Percentiles rank a stretch among this genome's conserved stretches.
phyloP scores from a whole-genome alignment of 129 eudicot genomes.

The Chrysanthemum makinoi region DNA sequence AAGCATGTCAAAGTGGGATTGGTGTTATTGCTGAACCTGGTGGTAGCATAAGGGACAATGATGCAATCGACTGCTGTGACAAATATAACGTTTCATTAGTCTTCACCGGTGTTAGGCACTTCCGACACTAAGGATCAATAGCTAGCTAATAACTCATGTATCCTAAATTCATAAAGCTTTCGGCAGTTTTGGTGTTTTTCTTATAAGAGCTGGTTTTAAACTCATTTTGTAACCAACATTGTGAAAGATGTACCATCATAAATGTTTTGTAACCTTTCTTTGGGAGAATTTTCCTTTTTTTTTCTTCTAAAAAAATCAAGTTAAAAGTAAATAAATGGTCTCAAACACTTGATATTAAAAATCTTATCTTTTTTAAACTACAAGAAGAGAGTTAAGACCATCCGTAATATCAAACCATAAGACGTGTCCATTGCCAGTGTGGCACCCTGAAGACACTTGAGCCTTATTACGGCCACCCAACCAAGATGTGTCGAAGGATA shows the following conservation, averaged over 20 bases:
- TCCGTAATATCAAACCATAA: no score
- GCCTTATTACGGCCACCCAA: no score
- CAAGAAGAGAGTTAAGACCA: no score
- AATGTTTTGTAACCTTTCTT: neutral
- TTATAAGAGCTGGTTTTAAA: neutral
- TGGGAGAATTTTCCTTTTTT: no score
- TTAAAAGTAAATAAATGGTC: no score
- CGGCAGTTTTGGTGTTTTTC: neutral
- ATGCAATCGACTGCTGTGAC: slow-evolving; percentile 85
- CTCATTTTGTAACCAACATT: neutral
- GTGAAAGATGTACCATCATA: neutral
- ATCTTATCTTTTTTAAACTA: no score
- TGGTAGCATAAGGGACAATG: slow-evolving; percentile 82
- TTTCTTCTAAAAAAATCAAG: no score
- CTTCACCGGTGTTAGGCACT: slow-evolving; percentile 92
- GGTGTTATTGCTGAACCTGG: slow-evolving; percentile 93
- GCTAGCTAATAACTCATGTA: no score
- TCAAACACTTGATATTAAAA: no score
- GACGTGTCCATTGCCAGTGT: no score
- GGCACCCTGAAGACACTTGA: no score
- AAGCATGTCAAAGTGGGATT: slow-evolving; percentile 86
- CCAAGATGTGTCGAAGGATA: no score
- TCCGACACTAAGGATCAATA: slow-evolving; percentile 50
- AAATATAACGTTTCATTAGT: slow-evolving; percentile 78
- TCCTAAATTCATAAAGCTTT: neutral